These are phyloP conservation scores for Pseudozyma thailandica DNA, from an alignment of 1,284 basidiomycete genomes.

Conservation along the genomic window DNA sequence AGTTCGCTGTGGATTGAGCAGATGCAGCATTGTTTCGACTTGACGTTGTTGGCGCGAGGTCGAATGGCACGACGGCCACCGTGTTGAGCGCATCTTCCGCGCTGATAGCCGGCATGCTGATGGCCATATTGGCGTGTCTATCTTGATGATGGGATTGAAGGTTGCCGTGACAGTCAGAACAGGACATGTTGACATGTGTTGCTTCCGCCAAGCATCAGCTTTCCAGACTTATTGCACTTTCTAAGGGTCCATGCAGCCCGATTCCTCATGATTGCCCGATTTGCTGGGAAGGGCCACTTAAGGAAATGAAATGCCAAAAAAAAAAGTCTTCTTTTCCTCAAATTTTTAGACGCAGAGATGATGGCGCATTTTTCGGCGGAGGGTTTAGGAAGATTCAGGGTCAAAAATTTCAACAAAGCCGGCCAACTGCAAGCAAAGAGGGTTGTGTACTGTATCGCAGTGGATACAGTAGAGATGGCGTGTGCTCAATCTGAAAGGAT, in stretches of 20 bases:
- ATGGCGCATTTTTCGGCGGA: not conserved
- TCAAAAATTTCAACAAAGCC: conserved; percentile 10
- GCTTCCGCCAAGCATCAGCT: not conserved
- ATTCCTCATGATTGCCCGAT: conserved; percentile 4
- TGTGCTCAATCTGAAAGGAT: not conserved
- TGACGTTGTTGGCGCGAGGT: conserved; percentile 2
- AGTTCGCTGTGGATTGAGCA: conserved; percentile 5
- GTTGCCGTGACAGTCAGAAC: not conserved
- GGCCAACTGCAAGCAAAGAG: not conserved
- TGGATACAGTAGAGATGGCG: not conserved
- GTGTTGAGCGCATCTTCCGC: conserved; percentile 20
- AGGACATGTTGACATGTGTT: not conserved
- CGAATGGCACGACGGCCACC: conserved; percentile 36
- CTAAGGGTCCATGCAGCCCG: conserved; percentile 27
- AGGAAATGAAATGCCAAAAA: not conserved
- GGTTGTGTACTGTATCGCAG: not conserved
- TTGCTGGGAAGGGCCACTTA: not conserved
- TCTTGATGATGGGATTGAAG: not conserved
- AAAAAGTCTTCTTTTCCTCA: not conserved
- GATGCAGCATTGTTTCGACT: not conserved
- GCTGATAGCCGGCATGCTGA: not conserved
- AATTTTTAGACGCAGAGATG: not conserved
- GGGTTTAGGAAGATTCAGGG: conserved; percentile 2
- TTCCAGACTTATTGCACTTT: conserved; percentile 1
- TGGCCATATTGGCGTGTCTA: conserved; percentile 10